Percentiles rank a stretch among this genome's conserved stretches.
phyloP scores from a whole-genome alignment of 2,329 filamentous ascomycete genomes.

The Aureobasidium musti region DNA sequence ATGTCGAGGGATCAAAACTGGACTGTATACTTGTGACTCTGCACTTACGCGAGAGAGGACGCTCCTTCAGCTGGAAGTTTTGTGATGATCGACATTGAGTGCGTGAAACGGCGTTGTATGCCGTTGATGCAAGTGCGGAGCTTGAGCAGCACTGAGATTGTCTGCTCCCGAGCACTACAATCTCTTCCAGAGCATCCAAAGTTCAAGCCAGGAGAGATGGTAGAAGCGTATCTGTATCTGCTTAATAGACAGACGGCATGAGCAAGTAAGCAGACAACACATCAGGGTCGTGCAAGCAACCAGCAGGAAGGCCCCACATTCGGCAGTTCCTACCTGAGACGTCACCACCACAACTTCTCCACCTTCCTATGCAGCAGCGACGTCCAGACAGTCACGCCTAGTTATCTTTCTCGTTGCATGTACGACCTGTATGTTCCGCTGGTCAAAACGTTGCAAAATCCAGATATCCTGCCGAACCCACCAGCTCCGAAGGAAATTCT shows the following conservation, averaged over 20 bases:
- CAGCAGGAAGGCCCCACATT: constrained; percentile 14
- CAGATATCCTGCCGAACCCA: not conserved
- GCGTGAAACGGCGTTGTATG: not conserved
- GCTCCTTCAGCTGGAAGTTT: not conserved
- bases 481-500: not conserved
- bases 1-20: no score
- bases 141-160: not conserved
- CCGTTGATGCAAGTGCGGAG: not conserved
- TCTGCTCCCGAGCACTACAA: not conserved
- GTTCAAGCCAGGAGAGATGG: not conserved
- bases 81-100: not conserved
- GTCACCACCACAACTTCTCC: constrained; percentile 23
- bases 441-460: not conserved
- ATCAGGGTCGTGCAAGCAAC: constrained; percentile 1
- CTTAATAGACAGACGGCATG: not conserved
- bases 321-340: constrained; percentile 20
- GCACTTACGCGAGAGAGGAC: no score
- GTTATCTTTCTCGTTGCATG: not conserved
- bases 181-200: not conserved
- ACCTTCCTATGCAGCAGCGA: not conserved
- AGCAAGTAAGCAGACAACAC: not conserved
- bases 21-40: no score
- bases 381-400: not conserved
- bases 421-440: not conserved
- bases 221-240: not conserved